These are phyloP conservation scores for Trypanosoma brucei DNA, from an alignment of 208 protist species.

Conservation along the genomic window DNA sequence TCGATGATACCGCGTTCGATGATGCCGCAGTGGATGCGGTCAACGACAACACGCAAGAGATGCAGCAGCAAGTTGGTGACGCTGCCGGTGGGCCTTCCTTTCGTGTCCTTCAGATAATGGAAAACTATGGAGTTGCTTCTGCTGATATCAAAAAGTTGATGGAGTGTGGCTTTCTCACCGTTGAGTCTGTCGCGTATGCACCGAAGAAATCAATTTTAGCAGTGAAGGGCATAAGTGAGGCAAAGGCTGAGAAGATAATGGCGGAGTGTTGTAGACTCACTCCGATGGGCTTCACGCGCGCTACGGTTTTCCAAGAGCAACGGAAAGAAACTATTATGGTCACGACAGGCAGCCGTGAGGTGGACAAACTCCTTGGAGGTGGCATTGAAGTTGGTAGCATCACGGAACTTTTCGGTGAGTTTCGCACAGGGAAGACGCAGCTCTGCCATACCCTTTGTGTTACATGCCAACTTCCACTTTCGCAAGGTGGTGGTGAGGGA, in stretches of 20 bases:
- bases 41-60: constrained; percentile 13
- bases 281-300: constrained; percentile 97
- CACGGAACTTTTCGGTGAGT: constrained; percentile 99
- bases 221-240: constrained; percentile 98
- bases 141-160: constrained; percentile 97
- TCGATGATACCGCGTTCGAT: constrained; percentile 5
- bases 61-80: constrained; percentile 38
- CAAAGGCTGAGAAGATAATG: constrained; percentile 98
- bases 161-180: constrained; percentile 94
- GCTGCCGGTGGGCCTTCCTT: constrained; percentile 43
- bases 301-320: constrained; percentile 94
- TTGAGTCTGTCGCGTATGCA: constrained; percentile 95
- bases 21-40: constrained; percentile 15
- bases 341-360: constrained; percentile 97
- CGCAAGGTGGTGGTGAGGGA: constrained; percentile 95
- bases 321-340: constrained; percentile 96
- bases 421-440: constrained; percentile 99
- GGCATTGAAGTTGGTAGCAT: constrained; percentile 99
- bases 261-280: constrained; percentile 93
- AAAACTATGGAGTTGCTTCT: constrained; percentile 91
- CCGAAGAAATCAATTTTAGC: constrained; percentile 95
- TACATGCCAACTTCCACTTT: constrained; percentile 95
- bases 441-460: constrained; percentile 99
- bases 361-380: constrained; percentile 96
- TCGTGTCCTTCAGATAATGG: constrained; percentile 87